Evolutionary conservation across 768 basidiomycete species (phyloP), one percentile per base, ranked within the genome.

Genomic region (Trametes gibbosa): DNA sequence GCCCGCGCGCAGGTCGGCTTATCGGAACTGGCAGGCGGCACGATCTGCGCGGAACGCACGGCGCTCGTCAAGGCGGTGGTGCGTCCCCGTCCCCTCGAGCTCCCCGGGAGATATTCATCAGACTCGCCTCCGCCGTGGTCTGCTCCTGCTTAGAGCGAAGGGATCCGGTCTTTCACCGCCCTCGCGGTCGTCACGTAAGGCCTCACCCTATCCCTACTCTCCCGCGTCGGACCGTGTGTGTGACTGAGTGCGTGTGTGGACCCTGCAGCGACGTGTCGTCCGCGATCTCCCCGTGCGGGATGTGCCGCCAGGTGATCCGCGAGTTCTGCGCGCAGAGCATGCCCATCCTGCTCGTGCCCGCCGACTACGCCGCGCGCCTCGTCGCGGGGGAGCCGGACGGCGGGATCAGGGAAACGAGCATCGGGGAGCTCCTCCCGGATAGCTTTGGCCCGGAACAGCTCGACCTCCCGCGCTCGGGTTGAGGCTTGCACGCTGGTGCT

Each of bases 11-110:
- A 12, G 13, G 17, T 24, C 23, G 9, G 2, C 19, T 2, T 7
- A 23, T 42, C 21, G 17, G 50, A 41, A 27, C 21, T 3, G 12
- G 13, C 57, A 96, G 95, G 95, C 5, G 92, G 83, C 1, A 83
- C 90, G 0, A 95, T 98, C 59, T 98, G 96, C 64, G 96, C 96
- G 0, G 96, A 99, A 70, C 79, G 95, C 29, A 98, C 96, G 0
- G 95, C 95, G 0, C 77, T 99, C 53, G 89, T 94, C n/a, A 97
- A 97, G 72, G 95, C 93, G 25, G 85, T 89, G 21, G 95, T 95
- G 62, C 72, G 91, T 79, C 25, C 55, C 14, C 19, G 17, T 21
- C n/a, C 32, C n/a, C 13, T 17, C 19, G 2, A 10, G 19, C 29
- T 19, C 9, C 41, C 8, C 21, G 8, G 41, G 41, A n/a, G n/a